A percentile compares a stretch with the other conserved stretches of the same genome.
These are phyloP conservation scores for Domatiomyces catenatus DNA, from an alignment of 2,329 filamentous ascomycete genomes.

Conservation along the genomic window DNA sequence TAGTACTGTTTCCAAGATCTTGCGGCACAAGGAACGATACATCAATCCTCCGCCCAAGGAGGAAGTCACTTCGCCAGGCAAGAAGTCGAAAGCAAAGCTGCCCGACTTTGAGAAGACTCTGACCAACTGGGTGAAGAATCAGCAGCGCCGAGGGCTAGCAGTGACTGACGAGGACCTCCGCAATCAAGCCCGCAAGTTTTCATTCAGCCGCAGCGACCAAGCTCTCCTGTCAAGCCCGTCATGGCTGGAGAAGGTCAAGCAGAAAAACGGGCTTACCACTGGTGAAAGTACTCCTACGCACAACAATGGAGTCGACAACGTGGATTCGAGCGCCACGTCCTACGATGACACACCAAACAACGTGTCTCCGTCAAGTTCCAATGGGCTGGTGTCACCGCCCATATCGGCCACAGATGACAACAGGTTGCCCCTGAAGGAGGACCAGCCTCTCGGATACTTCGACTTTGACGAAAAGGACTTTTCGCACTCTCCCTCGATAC, in stretches of 20 bases:
- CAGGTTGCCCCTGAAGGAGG: constrained; percentile 40
- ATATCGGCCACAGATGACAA: constrained; percentile 55
- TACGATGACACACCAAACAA: constrained; percentile 47
- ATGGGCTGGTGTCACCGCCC: constrained; percentile 50
- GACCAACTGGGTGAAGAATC: constrained; percentile 71
- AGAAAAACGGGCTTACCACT: constrained; percentile 53
- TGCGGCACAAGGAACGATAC: constrained; percentile 90
- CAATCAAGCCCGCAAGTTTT: constrained; percentile 15
- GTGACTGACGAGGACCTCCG: constrained; percentile 15
- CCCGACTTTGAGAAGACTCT: constrained; percentile 87
- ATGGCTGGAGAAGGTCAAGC: constrained; percentile 93
- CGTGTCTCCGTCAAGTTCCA: constrained; percentile 60
- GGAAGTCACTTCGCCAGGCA: constrained; percentile 62
- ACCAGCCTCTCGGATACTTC: constrained; percentile 42
- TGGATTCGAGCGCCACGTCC: constrained; percentile 37
- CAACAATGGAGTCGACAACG: constrained; percentile 25
- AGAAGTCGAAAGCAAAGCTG: constrained; percentile 67
- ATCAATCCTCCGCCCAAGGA: constrained; percentile 48
- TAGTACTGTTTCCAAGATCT: constrained; percentile 96
- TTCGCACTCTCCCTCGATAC: constrained; percentile 48
- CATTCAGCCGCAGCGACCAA: constrained; percentile 16
- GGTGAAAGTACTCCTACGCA: constrained; percentile 33
- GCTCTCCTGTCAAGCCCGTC: constrained; percentile 40
- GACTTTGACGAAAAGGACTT: constrained; percentile 46
- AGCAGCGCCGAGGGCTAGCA: constrained; percentile 52